Conservation (phyloP, 768 basidiomycete species). For the Fomitopsis pulvina region DNA sequence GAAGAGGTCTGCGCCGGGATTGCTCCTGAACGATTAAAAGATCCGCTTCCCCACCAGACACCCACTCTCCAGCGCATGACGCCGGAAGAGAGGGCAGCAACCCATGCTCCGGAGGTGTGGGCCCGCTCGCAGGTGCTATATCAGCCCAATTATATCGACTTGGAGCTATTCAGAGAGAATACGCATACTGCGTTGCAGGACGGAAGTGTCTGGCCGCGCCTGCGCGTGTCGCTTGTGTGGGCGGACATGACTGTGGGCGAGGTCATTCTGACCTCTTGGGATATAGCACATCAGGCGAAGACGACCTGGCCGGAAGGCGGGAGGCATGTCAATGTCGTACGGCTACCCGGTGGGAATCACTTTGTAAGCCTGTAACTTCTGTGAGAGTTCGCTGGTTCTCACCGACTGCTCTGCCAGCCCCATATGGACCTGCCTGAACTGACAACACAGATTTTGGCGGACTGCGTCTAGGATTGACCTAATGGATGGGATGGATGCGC, state of each 20-base stretch:
- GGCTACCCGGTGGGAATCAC: slow-evolving; percentile 1
- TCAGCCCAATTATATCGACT: neutral
- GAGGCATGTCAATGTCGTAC: neutral
- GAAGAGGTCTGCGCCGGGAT: neutral
- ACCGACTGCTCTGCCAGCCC: too few species aligned
- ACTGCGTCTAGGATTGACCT: too few species aligned
- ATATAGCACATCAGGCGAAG: neutral
- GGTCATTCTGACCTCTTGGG: neutral
- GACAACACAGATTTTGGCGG: too few species aligned
- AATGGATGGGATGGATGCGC: too few species aligned
- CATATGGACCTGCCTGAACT: too few species aligned
- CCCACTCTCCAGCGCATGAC: neutral
- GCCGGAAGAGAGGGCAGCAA: neutral
- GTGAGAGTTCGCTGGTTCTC: too few species aligned
- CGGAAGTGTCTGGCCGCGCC: neutral
- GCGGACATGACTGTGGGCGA: slow-evolving; percentile 3
- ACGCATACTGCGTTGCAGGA: neutral
- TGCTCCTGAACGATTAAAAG: neutral
- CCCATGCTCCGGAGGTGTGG: neutral
- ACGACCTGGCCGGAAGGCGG: neutral
- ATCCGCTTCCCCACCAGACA: slow-evolving; percentile 1
- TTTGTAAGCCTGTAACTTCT: slow-evolving; percentile 3
- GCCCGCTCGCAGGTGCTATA: neutral
- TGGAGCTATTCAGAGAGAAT: slow-evolving; percentile 4
- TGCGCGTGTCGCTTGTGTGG: slow-evolving; percentile 4